Evolutionary conservation across 345 rosid genomes (phyloP).

Genomic region (Stellera chamaejasme): DNA sequence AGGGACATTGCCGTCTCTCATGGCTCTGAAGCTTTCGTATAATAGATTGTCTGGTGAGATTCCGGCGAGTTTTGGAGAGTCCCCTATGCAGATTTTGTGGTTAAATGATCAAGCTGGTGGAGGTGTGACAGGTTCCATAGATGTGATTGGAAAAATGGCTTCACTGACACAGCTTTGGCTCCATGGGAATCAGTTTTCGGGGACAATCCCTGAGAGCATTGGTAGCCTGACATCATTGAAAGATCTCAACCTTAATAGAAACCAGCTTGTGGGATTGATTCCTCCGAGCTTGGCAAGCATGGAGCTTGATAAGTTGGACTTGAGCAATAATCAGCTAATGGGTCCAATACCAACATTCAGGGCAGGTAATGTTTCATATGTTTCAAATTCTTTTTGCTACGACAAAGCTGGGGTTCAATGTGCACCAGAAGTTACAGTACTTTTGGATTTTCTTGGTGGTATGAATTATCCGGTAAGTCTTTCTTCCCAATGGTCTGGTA

Average conservation of each 20-base stretch:
- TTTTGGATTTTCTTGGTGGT: slow-evolving; percentile 31
- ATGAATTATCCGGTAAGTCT: slow-evolving; percentile 30
- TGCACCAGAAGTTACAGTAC: slow-evolving; percentile 28
- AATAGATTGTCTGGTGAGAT: slow-evolving; percentile 35
- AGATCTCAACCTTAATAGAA: slow-evolving; percentile 38
- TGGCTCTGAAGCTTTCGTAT: slow-evolving; percentile 26
- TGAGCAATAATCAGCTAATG: slow-evolving; percentile 36
- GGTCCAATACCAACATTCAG: slow-evolving; percentile 41
- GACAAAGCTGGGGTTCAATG: slow-evolving; percentile 33
- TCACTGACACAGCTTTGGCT: slow-evolving; percentile 41
- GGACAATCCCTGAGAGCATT: slow-evolving; percentile 34
- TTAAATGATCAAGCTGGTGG: slow-evolving; percentile 35
- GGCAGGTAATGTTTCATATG: slow-evolving; percentile 30
- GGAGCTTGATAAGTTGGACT: slow-evolving; percentile 29
- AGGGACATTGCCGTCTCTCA: slow-evolving; percentile 28
- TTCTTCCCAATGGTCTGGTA: slow-evolving; percentile 38
- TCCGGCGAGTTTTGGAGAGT: slow-evolving; percentile 30
- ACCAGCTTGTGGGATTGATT: slow-evolving; percentile 36
- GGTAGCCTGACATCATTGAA: slow-evolving; percentile 26
- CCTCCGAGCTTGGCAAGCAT: slow-evolving; percentile 37
- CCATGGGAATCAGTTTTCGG: slow-evolving; percentile 40
- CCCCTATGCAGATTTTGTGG: slow-evolving; percentile 34
- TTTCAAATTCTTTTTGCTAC: slow-evolving; percentile 36
- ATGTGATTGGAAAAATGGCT: slow-evolving; percentile 31
- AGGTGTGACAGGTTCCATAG: slow-evolving; percentile 30